phyloP scores from a whole-genome alignment of 257 asterid genomes.

The Plantago elongata region DNA sequence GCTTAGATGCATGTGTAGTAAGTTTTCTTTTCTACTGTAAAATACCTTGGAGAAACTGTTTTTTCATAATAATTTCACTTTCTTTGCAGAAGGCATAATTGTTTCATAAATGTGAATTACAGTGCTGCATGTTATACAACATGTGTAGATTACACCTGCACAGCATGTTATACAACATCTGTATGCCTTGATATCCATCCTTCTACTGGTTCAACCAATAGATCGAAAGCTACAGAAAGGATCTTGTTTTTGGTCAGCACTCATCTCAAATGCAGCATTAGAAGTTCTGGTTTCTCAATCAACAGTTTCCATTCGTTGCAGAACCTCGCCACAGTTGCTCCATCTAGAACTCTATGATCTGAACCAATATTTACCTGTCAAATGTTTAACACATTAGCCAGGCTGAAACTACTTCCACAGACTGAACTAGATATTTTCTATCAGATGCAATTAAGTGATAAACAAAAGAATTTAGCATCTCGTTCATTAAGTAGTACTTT shows the following conservation, averaged over 20 bases:
- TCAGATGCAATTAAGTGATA: not conserved
- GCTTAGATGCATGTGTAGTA: no score
- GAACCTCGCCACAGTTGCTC: constrained; percentile 88
- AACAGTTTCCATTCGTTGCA: constrained; percentile 86
- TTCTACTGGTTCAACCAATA: not conserved
- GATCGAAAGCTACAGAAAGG: not conserved
- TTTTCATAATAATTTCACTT: no score
- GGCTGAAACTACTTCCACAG: not conserved
- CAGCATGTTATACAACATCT: no score
- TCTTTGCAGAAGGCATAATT: no score
- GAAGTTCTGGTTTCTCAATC: constrained; percentile 80
- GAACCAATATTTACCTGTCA: constrained; percentile 79
- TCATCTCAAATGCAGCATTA: constrained; percentile 74
- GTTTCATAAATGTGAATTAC: no score
- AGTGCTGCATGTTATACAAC: no score
- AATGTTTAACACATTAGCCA: constrained; percentile 11
- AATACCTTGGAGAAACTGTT: no score
- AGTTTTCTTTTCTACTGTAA: no score
- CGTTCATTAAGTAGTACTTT: not conserved
- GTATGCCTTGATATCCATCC: not conserved
- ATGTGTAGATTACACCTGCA: no score
- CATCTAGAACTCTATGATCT: constrained; percentile 91
- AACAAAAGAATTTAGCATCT: not conserved
- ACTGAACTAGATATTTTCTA: no score
- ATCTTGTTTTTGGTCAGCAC: not conserved